Base-by-base conservation (phyloP, 345 rosid genomes). In the Draba incana region DNA sequence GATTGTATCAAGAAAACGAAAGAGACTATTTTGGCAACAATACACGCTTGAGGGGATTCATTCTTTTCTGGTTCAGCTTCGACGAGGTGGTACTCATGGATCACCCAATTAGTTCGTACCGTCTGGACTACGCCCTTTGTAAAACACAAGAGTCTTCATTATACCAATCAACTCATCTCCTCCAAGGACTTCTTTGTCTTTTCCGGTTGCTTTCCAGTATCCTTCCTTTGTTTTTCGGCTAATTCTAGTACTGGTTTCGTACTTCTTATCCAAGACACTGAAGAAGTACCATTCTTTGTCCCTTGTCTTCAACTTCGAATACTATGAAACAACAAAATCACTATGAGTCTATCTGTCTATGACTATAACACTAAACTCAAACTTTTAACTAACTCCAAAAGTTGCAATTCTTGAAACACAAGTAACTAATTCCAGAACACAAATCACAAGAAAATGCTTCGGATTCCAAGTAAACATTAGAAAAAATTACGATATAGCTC, bases 271-370 rank as follows among this genome's bases (percentile, higher is more conserved):
- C 78, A 88, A 43, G 16, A 79, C 75, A 70, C 88, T 78, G 54
- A 84, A 92, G 74, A 92, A 84, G 85, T 81, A 89, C 90, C 92
- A 87, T 47, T 84, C 89, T 61, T 86, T 85, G 76, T 92, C 96
- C 60, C 86, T 80, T 57, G 84, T 85, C 70, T 84, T 92, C 78
- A 89, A 68, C 72, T 80, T 85, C 10, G 92, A 71, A 62, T 62
- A 70, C 57, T 37, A 87, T 85, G 62, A 53, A 30, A 14, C 42
- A 54, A 53, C 50, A 11, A 33, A 33, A 52, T 11, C n/a, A 25
- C 37, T 4, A 16, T n/a, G n/a, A n/a, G n/a, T n/a, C n/a, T n/a
- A n/a, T n/a, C n/a, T n/a, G n/a, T n/a, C n/a, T n/a, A 63, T 2
- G 10, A 2, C 33, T 28, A 28, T 28, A 28, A 28, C 30, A 28